Evolutionary conservation across 2,329 filamentous ascomycete genomes (phyloP), one percentile per base, ranked within the genome.

Genomic region (Periconia sp.): DNA sequence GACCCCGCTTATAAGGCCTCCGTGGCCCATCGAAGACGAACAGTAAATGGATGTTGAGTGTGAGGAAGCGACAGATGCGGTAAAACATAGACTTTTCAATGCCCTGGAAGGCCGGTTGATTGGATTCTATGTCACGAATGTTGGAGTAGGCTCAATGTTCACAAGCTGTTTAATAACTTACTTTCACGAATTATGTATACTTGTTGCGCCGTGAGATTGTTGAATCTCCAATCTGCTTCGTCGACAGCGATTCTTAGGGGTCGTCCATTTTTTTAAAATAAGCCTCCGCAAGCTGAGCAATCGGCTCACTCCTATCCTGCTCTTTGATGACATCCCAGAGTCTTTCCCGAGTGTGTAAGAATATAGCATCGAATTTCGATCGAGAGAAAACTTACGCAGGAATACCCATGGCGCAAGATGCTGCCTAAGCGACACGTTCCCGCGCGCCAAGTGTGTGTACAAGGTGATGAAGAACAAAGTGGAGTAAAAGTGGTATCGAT

Each of bases 1-100:
- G 50, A 8, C 61, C 58, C 11, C 66, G 52, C 50, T 75, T 71
- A 57, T 63, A 56, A 1, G 69, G 67, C 43, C 65, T 73, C 12
- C 73, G 70, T 8, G 75, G 66, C 1, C 80, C 79, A 43, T 83
- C 80, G 47, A 80, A 81, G 3, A 83, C 73, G 42, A 82, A 81
- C 5, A 82, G 51, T 1, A 78, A 68, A 28, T 79, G 72, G 5
- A 83, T 75, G 12, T 79, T 73, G 5, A 78, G 67, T 15, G 71
- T 71, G 18, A 79, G 66, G 1, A 81, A 69, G 4, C 73, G 69
- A 35, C 76, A 57, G 46, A 79, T 61, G 5, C 70, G 65, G 48
- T 61, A 71, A 22, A 75, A 62, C 33, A 74, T 71, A 3, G 52
- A 48, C 40, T 73, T 75, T 46, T 74, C 73, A 10, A 73, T 63